phyloP scores from a whole-genome alignment of 2,329 filamentous ascomycete species.

The Pestalotiopsis sp. region DNA sequence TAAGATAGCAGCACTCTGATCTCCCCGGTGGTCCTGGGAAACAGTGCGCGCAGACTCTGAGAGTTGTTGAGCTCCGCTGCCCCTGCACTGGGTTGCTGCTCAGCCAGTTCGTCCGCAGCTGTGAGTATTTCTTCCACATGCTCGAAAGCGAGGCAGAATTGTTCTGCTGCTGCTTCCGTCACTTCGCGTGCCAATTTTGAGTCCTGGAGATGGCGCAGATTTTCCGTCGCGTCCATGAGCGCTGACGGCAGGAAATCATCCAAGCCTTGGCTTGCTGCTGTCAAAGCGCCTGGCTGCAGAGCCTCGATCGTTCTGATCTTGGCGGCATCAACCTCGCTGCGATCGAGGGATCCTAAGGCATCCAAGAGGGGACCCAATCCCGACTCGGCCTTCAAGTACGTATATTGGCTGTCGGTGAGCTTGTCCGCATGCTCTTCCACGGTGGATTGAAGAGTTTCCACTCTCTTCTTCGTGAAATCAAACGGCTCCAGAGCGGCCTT shows the following conservation, averaged over 20 bases:
- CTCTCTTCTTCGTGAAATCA: conserved; percentile 63
- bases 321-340: conserved; percentile 50
- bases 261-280: conserved; percentile 71
- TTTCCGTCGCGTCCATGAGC: conserved; percentile 87
- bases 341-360: conserved; percentile 47
- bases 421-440: conserved; percentile 58
- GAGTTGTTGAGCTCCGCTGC: conserved; percentile 27
- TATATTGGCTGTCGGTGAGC: conserved; percentile 69
- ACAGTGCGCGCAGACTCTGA: conserved; percentile 44
- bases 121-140: conserved; percentile 54
- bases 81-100: conserved; percentile 22
- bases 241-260: conserved; percentile 93
- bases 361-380: conserved; percentile 68
- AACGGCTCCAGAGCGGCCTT: conserved; percentile 58
- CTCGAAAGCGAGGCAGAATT: conserved; percentile 85
- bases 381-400: conserved; percentile 74
- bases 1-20: conserved; percentile 62
- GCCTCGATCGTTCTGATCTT: conserved; percentile 56
- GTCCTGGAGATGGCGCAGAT: conserved; percentile 74
- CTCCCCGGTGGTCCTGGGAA: conserved; percentile 63
- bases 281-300: conserved; percentile 64
- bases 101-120: conserved; percentile 40
- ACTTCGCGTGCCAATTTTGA: conserved; percentile 72
- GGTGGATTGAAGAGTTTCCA: conserved; percentile 56
- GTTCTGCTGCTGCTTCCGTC: conserved; percentile 80